Percentiles rank a stretch among this genome's conserved stretches.
phyloP scores from a whole-genome alignment of 768 basidiomycete species.

The Collybiopsis luxurians region DNA sequence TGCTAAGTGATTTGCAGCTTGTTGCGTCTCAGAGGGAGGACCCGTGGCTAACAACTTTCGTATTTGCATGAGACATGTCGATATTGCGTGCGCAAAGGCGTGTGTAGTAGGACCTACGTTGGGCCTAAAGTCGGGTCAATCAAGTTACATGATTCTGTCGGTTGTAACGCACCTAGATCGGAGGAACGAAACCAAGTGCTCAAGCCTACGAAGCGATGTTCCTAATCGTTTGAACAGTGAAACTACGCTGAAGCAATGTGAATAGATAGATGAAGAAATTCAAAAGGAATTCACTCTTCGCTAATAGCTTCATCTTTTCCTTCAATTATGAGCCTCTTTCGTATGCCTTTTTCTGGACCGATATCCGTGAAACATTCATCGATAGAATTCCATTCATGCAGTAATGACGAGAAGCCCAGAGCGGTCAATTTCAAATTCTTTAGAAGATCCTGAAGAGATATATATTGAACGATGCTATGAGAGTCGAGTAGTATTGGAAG shows the following conservation, averaged over 20 bases:
- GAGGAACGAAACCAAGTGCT: constrained; percentile 46
- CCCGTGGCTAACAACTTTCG: constrained; percentile 42
- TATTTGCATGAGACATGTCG: constrained; percentile 50
- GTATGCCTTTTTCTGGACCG: constrained; percentile 29
- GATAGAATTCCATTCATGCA: constrained; percentile 60
- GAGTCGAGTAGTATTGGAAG: constrained; percentile 43
- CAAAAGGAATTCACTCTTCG: constrained; percentile 41
- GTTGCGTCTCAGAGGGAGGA: constrained; percentile 30
- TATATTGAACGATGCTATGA: constrained; percentile 35
- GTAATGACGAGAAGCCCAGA: constrained; percentile 64
- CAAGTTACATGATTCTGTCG: constrained; percentile 7
- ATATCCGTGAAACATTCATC: constrained; percentile 57
- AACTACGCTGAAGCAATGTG: constrained; percentile 40
- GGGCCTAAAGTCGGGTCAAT: constrained; percentile 25
- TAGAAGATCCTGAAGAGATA: constrained; percentile 47
- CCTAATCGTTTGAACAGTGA: constrained; percentile 68
- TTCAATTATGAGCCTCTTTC: constrained; percentile 43
- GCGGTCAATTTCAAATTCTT: constrained; percentile 52
- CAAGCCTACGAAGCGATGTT: constrained; percentile 62
- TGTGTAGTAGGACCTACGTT: constrained; percentile 47
- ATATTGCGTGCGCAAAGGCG: constrained; percentile 65
- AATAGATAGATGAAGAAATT: not conserved
- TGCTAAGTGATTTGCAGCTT: constrained; percentile 16
- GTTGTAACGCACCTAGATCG: constrained; percentile 41
- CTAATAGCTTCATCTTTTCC: constrained; percentile 57